Conservation (phyloP, 345 rosid species). For the thale cress (Arabidopsis thaliana) region TAIR10.1 NC_003075.7:16674001-16674500, state of each 20-base stretch:
- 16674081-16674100: not conserved
- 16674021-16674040: conserved; percentile 36
- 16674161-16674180: conserved; percentile 76
- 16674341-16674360: not conserved
- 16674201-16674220: not conserved
- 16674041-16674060: not conserved
- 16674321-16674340: conserved; percentile 90
- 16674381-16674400: not conserved
- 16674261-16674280: conserved; percentile 74
- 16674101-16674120: not conserved
- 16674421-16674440: conserved; percentile 63
- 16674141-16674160: conserved; percentile 70
- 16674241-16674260: not conserved
- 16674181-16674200: conserved; percentile 64
- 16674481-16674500: conserved; percentile 84
- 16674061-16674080: not conserved
- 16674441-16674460: conserved; percentile 87
- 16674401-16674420: not conserved
- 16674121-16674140: conserved; percentile 91
- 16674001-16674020: conserved; percentile 82
- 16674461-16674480: conserved; percentile 89
- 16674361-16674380: not conserved
- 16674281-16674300: conserved; percentile 80
- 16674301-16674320: conserved; percentile 86
- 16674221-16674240: not conserved